phyloP scores from a whole-genome alignment of 495 filamentous ascomycete genomes.

The Hypoxylon lienhwacheense region DNA sequence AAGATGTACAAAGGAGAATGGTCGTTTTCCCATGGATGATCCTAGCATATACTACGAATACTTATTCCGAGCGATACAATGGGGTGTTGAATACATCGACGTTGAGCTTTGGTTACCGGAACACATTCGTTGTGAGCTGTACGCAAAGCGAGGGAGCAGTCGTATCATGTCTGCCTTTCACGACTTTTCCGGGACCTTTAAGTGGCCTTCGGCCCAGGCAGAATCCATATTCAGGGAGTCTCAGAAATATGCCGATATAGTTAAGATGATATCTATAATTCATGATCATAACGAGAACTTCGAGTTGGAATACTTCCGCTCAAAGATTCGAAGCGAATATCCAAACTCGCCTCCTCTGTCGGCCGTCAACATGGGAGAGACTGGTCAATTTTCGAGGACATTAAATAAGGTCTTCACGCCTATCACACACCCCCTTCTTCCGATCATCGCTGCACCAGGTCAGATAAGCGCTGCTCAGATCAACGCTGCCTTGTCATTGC shows the following conservation, averaged over 20 bases:
- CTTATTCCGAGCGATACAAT: slow-evolving; percentile 75
- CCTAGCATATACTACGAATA: slow-evolving; percentile 74
- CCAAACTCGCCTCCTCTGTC: slow-evolving; percentile 69
- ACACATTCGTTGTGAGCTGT: slow-evolving; percentile 65
- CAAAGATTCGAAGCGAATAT: slow-evolving; percentile 66
- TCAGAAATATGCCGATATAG: slow-evolving; percentile 74
- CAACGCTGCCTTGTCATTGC: slow-evolving; percentile 72
- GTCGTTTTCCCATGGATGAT: slow-evolving; percentile 79
- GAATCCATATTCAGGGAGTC: slow-evolving; percentile 69
- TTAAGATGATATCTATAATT: slow-evolving; percentile 86
- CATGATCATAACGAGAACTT: slow-evolving; percentile 79
- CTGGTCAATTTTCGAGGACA: slow-evolving; percentile 76
- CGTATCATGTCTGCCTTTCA: slow-evolving; percentile 86
- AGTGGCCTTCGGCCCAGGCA: slow-evolving; percentile 73
- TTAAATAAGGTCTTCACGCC: slow-evolving; percentile 83
- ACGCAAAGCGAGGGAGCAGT: slow-evolving; percentile 70
- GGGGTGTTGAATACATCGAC: slow-evolving; percentile 86
- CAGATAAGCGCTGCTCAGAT: slow-evolving; percentile 83
- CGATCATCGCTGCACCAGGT: slow-evolving; percentile 81
- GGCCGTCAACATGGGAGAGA: slow-evolving; percentile 83
- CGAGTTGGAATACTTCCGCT: slow-evolving; percentile 84
- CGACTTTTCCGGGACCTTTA: slow-evolving; percentile 80
- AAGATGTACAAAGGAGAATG: slow-evolving; percentile 76
- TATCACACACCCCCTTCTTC: slow-evolving; percentile 80
- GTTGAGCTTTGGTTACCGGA: slow-evolving; percentile 85